These are phyloP conservation scores for Sugiyamaella lignohabitans DNA, from an alignment of 805 yeast species.

Conservation along the genomic window DNA sequence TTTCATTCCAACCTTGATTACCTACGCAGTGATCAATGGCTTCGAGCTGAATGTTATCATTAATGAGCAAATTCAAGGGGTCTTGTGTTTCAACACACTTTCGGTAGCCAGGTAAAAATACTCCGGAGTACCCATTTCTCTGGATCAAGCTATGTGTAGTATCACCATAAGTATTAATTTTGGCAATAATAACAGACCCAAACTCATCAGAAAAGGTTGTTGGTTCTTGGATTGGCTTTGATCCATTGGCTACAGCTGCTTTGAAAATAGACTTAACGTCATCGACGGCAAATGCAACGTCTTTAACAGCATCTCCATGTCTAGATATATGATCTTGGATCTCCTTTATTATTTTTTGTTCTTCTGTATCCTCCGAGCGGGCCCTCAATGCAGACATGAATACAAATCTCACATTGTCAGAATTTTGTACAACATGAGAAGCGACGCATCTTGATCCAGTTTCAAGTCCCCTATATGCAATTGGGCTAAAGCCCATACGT, in stretches of 20 bases:
- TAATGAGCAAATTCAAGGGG: conserved; percentile 22
- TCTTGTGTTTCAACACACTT: conserved; percentile 15
- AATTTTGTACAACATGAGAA: conserved; percentile 57
- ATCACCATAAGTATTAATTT: conserved; percentile 51
- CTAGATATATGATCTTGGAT: conserved; percentile 42
- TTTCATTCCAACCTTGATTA: conserved; percentile 63
- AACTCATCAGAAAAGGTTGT: conserved; percentile 34
- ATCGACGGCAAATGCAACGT: conserved; percentile 59
- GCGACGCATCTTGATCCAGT: conserved; percentile 52
- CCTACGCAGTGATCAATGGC: conserved; percentile 76
- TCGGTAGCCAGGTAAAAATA: conserved; percentile 50
- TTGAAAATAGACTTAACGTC: conserved; percentile 41
- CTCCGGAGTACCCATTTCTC: conserved; percentile 31
- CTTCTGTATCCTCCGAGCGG: conserved; percentile 24
- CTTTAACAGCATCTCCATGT: conserved; percentile 81
- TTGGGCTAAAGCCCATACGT: conserved; percentile 54
- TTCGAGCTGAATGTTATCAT: conserved; percentile 36
- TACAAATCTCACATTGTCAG: conserved; percentile 42
- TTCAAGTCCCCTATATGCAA: conserved; percentile 64
- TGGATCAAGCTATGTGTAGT: conserved; percentile 64
- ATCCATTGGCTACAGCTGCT: conserved; percentile 50
- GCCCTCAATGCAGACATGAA: conserved; percentile 37
- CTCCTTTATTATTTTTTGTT: conserved; percentile 27
- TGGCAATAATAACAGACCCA: conserved; percentile 52
- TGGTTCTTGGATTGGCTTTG: conserved; percentile 33